Conservation (phyloP, 306 rosid species). For the Quercus mongolica region DNA sequence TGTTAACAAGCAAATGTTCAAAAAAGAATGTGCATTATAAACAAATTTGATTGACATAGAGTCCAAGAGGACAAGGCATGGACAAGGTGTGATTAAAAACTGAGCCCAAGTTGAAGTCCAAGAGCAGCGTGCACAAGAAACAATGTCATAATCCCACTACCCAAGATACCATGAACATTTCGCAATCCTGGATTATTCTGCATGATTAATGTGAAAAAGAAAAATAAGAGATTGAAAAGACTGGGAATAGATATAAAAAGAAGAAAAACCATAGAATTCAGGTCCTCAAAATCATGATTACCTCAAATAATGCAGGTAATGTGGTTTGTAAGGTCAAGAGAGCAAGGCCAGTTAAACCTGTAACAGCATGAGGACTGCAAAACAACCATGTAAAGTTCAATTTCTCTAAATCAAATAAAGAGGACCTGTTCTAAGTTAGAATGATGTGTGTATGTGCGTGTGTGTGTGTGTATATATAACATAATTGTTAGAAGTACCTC, state of each 20-base stretch:
- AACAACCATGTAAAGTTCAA: background rate
- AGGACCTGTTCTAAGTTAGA: background rate
- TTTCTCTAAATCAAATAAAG: background rate
- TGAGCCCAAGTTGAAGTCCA: slow-evolving; percentile 83
- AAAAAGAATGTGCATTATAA: slow-evolving; percentile 19
- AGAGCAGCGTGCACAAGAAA: slow-evolving; percentile 81
- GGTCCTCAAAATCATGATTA: slow-evolving; percentile 12
- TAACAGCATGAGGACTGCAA: slow-evolving; percentile 89
- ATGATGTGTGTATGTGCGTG: background rate
- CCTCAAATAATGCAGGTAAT: slow-evolving; percentile 81
- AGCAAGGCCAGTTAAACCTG: slow-evolving; percentile 72
- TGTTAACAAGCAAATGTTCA: no score
- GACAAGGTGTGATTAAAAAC: slow-evolving; percentile 37
- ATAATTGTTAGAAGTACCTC: slow-evolving; percentile 37
- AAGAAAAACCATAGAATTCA: background rate
- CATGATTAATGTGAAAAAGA: slow-evolving; percentile 17
- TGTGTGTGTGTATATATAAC: background rate
- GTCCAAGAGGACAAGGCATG: background rate
- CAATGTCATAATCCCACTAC: slow-evolving; percentile 85
- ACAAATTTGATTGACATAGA: background rate
- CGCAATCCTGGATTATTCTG: slow-evolving; percentile 80
- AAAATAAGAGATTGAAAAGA: background rate
- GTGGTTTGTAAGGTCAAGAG: slow-evolving; percentile 77
- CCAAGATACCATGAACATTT: slow-evolving; percentile 78
- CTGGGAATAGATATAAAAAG: background rate